Base-by-base conservation (phyloP, 129 eudicot species). In the Apium graveolens region DNA sequence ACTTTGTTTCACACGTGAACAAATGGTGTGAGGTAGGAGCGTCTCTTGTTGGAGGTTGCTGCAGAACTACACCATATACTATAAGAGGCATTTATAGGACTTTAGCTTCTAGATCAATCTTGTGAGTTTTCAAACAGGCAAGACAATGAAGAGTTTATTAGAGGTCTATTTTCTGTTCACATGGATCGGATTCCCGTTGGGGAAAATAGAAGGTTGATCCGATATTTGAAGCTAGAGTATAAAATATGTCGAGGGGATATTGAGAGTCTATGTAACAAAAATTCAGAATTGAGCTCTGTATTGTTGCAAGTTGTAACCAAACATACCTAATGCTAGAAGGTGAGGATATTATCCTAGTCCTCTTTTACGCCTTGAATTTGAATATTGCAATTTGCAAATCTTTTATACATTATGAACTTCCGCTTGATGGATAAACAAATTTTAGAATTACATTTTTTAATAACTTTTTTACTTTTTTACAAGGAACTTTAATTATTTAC, bases 1-100 rank as follows among this genome's bases (percentile, higher is more conserved):
- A 91, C 85, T 94, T 94, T 73, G 97, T 94, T 45, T 91, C 98
- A 0, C 90, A 88, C 7, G 96, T 94, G 83, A 85, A 89, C 79
- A 94, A 86, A 62, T 94, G 98, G 98, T 90, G 97, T 2, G 96
- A 94, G 78, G 89, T 78, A 76, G 98, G 98, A 57, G 98, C 97
- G 11, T 89, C 98, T 18, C 91, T 94, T 49, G 89, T 94, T 44
- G 98, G 98, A 75, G 98, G 98, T 80, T 94, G 98, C 76, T 94
- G 98, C 84, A 82, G 98, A 85, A 94, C 98, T 29, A 94, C 98
- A 70, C 98, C 98, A 2, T 69, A 86, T 65, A 94, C 97, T 20
- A 88, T 94, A 69, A 81, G 83, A 76, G 89, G 87, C 72, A 94
- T 94, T 48, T 86, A 82, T 63, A 82, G 72, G 78, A 83, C 88